Evolutionary conservation across 495 filamentous ascomycete species (phyloP).

Genomic region (Penicillium manginii): DNA sequence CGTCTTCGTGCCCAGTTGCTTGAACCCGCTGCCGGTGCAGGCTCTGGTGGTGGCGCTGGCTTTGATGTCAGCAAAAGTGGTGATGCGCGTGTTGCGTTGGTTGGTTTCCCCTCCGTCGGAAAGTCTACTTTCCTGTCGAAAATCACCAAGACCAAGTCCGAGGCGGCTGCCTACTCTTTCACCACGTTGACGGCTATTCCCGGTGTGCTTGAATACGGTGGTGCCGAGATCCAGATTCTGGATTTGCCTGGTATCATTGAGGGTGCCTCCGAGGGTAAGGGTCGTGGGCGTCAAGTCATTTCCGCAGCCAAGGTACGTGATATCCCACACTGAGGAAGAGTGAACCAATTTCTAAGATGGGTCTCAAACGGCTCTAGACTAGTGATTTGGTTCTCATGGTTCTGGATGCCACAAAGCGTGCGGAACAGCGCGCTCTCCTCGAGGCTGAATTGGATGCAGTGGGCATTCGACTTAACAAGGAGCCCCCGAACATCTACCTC

Average conservation of each 20-base stretch:
- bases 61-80: constrained; percentile 98
- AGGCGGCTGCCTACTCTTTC: constrained; percentile 96
- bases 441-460: constrained; percentile 96
- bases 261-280: constrained; percentile 94
- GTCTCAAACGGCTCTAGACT: constrained; percentile 57
- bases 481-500: constrained; percentile 98
- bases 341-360: background rate
- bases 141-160: constrained; percentile 97
- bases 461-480: constrained; percentile 89
- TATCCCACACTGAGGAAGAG: background rate
- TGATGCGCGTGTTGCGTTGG: constrained; percentile 95
- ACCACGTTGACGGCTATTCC: constrained; percentile 98
- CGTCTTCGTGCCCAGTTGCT: constrained; percentile 93
- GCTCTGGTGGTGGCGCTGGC: constrained; percentile 70
- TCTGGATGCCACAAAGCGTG: constrained; percentile 94
- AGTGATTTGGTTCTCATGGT: constrained; percentile 98
- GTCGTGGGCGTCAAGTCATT: constrained; percentile 94
- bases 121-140: constrained; percentile 99
- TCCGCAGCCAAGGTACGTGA: constrained; percentile 79
- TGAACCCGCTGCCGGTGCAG: constrained; percentile 82
- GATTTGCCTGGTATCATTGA: constrained; percentile 99
- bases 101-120: constrained; percentile 97
- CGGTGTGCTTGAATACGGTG: constrained; percentile 96
- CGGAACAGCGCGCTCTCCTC: constrained; percentile 87
- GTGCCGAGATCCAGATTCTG: constrained; percentile 96